Percentiles rank a stretch among this genome's conserved stretches.
Evolutionary conservation across 345 rosid species (phyloP).

Genomic region (Microcos paniculata): DNA sequence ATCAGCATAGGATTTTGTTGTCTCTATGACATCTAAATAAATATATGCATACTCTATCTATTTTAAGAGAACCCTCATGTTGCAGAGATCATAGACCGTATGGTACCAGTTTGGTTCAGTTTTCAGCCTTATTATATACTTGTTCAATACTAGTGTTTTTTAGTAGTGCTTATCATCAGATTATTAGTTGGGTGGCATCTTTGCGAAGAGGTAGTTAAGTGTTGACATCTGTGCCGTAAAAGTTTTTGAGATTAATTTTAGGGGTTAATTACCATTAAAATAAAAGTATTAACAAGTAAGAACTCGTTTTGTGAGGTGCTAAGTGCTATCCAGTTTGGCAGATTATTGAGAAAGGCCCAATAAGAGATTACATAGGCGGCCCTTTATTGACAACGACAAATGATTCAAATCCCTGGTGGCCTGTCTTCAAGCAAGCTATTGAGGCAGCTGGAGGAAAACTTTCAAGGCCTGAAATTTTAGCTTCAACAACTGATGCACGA

Average conservation of each 20-base stretch:
- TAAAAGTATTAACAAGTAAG: not conserved
- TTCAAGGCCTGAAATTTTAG: conserved; percentile 76
- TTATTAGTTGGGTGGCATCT: not conserved
- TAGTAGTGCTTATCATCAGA: not conserved
- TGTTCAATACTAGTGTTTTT: not conserved
- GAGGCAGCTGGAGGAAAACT: conserved; percentile 76
- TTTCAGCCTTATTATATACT: not conserved
- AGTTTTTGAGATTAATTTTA: not conserved
- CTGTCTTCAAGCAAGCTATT: conserved; percentile 67
- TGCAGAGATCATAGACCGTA: not conserved
- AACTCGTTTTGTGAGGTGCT: not conserved
- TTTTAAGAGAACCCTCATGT: not conserved
- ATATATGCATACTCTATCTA: not conserved
- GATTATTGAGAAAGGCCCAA: conserved; percentile 57
- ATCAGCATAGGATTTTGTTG: not conserved
- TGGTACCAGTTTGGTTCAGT: not conserved
- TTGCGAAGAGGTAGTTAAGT: not conserved
- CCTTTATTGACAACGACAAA: conserved; percentile 66
- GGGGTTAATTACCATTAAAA: not conserved
- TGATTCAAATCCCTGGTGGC: conserved; percentile 91
- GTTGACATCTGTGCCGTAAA: not conserved
- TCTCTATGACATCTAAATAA: not conserved
- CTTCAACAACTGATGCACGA: conserved; percentile 88
- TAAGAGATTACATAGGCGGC: conserved; percentile 56
- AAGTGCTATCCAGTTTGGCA: conserved; percentile 25